Evolutionary conservation across 2,329 filamentous ascomycete species (phyloP), one percentile per base, ranked within the genome.

Genomic region (Madurella fahalii): DNA sequence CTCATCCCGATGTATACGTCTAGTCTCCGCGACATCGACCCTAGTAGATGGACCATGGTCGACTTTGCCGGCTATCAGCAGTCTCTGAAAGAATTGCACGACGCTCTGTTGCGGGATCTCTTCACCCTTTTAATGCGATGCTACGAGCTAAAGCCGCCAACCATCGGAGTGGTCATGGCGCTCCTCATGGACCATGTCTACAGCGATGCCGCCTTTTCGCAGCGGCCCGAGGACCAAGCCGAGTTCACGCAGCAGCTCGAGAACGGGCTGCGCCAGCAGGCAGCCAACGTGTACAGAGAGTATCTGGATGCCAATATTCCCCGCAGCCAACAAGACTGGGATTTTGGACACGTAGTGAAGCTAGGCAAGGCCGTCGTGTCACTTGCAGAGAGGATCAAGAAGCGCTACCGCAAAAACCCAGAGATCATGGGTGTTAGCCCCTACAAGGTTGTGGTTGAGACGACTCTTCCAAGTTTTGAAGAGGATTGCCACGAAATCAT

Each of bases 291-390:
- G 5, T 97, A 99, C 67, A 82, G 87, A 52, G 82, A 81, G 30
- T 85, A 92, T 60, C 81, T 97, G 47, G 83, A 92, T 55, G 84
- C 86, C 58, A 82, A 92, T 65, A 85, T 99, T 1, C 91, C 92
- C 1, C 81, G 87, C 34, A 82, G 86, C 52, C 86, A 90, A 63
- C 84, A 91, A 60, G 81, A 89, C 47, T 96, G 94, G 92, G 84
- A 96, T 62, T 93, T 95, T 68, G 87, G 82, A 59, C 90, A 97
- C 69, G 87, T 97, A 53, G 90, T 96, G 56, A 84, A 92, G 66
- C 81, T 99, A 20, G 91, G 92, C 15, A 90, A 94, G 67, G 84
- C 85, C 0, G 90, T 97, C 5, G 86, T 90, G 47, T 91, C 89
- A 61, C 78, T 96, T 32, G 90, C 88, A 59, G 86, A 95, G 64